Evolutionary conservation across 331 rosid genomes (phyloP), one percentile per base, ranked within the genome.

Genomic region (Pyrus hybrid): DNA sequence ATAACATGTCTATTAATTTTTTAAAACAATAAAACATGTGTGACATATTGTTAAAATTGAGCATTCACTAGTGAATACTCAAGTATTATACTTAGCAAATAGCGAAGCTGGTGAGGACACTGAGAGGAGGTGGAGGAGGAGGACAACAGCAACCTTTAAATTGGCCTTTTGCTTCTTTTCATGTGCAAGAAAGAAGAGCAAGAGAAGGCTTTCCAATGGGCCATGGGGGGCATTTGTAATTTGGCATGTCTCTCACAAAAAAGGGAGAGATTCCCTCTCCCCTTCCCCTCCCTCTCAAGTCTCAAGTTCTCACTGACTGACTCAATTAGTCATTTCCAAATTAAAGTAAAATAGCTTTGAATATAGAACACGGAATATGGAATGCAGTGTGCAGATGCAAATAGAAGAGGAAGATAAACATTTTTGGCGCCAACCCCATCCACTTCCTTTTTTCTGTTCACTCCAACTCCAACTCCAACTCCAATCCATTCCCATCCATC

Each of bases 81-180:
- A 37, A 37, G 45, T 37, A 37, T 37, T 37, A 37, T 37, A 3
- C 43, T 37, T 37, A 37, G 43, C 43, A 37, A 37, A 37, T 37
- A 41, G 45, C 13, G 0, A 35, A 35, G 45, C 45, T 10, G 45
- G 45, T 41, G 45, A 41, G 45, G 45, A 41, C 45, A 41, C 12
- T 41, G 45, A 41, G 49, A 43, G 16, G 49, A 43, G 49, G 14
- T n/a, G n/a, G n/a, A 10, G 8, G 84, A 0, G 68, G 79, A 0
- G 66, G 80, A 76, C 82, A 83, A 73, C 53, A 67, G 78, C 63
- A 81, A 80, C 81, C 92, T 89, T 89, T 43, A 12, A 43, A 11
- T 43, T 86, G 63, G 76, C 79, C 87, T 91, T 89, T 85, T 75
- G 79, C 92, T 86, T 86, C 93, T 91, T 89, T 91, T 89, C 83